Evolutionary conservation across 2,329 filamentous ascomycete genomes (phyloP).

Genomic region (Aspergillus sergii): DNA sequence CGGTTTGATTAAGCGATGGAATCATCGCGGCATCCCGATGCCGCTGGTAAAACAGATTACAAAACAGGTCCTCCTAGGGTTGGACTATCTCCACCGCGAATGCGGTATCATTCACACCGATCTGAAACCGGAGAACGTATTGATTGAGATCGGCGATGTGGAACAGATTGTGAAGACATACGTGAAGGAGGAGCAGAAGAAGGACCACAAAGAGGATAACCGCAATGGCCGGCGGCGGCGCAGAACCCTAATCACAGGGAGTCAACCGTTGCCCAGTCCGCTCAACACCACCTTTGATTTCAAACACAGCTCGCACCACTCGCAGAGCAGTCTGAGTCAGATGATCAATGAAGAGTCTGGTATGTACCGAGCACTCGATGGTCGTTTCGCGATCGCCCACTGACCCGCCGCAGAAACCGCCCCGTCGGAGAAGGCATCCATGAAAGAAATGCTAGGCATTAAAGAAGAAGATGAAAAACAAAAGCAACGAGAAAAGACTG

Average conservation of each 20-base stretch:
- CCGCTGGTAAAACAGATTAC: slow-evolving; percentile 97
- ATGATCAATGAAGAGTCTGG: slow-evolving; percentile 73
- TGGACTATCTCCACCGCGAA: slow-evolving; percentile 96
- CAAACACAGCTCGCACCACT: slow-evolving; percentile 62
- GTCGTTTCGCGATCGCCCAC: slow-evolving; percentile 31
- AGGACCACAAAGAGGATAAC: slow-evolving; percentile 82
- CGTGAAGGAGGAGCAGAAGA: slow-evolving; percentile 71
- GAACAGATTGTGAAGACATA: slow-evolving; percentile 98
- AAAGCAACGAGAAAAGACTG: slow-evolving; percentile 86
- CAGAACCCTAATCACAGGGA: slow-evolving; percentile 93
- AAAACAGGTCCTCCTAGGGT: slow-evolving; percentile 91
- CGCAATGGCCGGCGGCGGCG: slow-evolving; percentile 87
- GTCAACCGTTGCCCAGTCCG: slow-evolving; percentile 91
- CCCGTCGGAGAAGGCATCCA: slow-evolving; percentile 54
- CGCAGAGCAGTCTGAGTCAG: slow-evolving; percentile 78
- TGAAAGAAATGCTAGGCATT: slow-evolving; percentile 57
- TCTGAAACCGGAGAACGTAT: slow-evolving; percentile 94
- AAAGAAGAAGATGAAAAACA: slow-evolving; percentile 66
- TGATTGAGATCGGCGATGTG: slow-evolving; percentile 98
- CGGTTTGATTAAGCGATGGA: slow-evolving; percentile 97
- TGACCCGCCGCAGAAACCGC: slow-evolving; percentile 44
- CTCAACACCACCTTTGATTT: slow-evolving; percentile 87
- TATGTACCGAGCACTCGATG: slow-evolving; percentile 48
- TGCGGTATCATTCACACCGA: slow-evolving; percentile 99
- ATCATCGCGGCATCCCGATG: slow-evolving; percentile 96